phyloP scores from a whole-genome alignment of 1,139 yeast genomes.

The Taphrina populina region DNA sequence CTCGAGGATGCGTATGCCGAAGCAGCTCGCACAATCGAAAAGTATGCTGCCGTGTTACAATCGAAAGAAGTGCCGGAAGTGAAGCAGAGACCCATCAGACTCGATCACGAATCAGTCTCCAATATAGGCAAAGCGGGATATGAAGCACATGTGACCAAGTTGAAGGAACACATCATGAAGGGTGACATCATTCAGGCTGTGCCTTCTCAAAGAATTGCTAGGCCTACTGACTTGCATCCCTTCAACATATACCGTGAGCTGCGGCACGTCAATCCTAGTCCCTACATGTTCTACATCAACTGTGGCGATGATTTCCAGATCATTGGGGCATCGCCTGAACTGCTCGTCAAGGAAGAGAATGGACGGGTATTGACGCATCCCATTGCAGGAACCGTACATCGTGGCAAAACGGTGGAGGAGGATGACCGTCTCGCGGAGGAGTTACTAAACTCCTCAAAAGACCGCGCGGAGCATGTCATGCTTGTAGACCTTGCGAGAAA shows the following conservation, averaged over 20 bases:
- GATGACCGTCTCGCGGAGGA: conserved; percentile 79
- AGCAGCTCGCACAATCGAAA: conserved; percentile 59
- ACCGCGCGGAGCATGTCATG: conserved; percentile 97
- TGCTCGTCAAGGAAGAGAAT: conserved; percentile 74
- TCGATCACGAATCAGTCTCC: conserved; percentile 67
- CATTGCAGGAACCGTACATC: conserved; percentile 89
- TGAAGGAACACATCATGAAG: conserved; percentile 75
- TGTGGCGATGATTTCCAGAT: conserved; percentile 79
- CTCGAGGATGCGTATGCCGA: conserved; percentile 53
- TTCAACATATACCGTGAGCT: conserved; percentile 92
- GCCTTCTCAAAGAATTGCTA: conserved; percentile 92
- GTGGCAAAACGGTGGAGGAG: conserved; percentile 88
- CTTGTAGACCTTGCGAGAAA: conserved; percentile 95
- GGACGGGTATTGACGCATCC: conserved; percentile 89
- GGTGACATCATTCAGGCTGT: conserved; percentile 98
- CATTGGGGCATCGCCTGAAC: conserved; percentile 96
- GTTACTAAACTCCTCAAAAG: conserved; percentile 76
- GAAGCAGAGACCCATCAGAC: conserved; percentile 67
- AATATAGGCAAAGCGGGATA: conserved; percentile 93
- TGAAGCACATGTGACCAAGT: conserved; percentile 69
- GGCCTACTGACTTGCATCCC: conserved; percentile 93
- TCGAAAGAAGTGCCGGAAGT: conserved; percentile 54
- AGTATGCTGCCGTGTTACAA: conserved; percentile 56
- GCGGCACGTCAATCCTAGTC: conserved; percentile 94
- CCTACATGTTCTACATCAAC: conserved; percentile 90